Evolutionary conservation across 805 yeast genomes (phyloP).

Genomic region (Myxozyma sirexii): DNA sequence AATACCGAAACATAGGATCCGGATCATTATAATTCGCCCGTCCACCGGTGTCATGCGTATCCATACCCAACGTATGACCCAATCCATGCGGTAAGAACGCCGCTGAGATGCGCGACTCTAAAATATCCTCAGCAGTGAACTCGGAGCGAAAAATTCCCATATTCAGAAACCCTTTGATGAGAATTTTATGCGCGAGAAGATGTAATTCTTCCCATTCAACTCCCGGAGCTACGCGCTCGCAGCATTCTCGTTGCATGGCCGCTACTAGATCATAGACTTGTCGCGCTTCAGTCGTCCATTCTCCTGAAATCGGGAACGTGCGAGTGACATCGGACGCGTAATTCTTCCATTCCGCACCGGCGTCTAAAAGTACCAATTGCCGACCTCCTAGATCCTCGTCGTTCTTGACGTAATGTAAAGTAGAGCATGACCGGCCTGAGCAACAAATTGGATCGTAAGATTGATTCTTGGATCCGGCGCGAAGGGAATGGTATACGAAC

Average conservation of each 20-base stretch:
- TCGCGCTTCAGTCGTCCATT: slow-evolving; percentile 85
- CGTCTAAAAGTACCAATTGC: slow-evolving; percentile 80
- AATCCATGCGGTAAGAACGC: slow-evolving; percentile 94
- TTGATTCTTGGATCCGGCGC: slow-evolving; percentile 89
- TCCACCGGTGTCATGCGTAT: slow-evolving; percentile 96
- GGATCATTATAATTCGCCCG: slow-evolving; percentile 81
- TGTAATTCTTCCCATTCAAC: slow-evolving; percentile 85
- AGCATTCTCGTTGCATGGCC: slow-evolving; percentile 77
- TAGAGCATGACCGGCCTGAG: slow-evolving; percentile 87
- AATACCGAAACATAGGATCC: slow-evolving; percentile 71
- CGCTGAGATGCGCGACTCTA: slow-evolving; percentile 67
- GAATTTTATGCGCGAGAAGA: slow-evolving; percentile 71
- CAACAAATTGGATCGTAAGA: slow-evolving; percentile 97
- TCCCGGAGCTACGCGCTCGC: slow-evolving; percentile 79
- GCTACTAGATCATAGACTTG: slow-evolving; percentile 77
- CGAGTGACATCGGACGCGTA: slow-evolving; percentile 94
- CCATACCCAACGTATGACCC: slow-evolving; percentile 92
- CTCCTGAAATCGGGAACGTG: slow-evolving; percentile 89
- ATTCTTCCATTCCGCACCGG: slow-evolving; percentile 96
- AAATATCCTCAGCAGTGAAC: slow-evolving; percentile 59
- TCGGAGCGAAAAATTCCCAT: slow-evolving; percentile 70
- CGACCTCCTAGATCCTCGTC: slow-evolving; percentile 60
- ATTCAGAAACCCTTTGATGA: slow-evolving; percentile 68
- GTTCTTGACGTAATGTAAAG: slow-evolving; percentile 85
- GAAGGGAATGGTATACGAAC: slow-evolving; percentile 85